These are phyloP conservation scores for Plasmodium vivax DNA, from an alignment of 169 alveolate genomes.

Conservation along the genomic window DNA sequence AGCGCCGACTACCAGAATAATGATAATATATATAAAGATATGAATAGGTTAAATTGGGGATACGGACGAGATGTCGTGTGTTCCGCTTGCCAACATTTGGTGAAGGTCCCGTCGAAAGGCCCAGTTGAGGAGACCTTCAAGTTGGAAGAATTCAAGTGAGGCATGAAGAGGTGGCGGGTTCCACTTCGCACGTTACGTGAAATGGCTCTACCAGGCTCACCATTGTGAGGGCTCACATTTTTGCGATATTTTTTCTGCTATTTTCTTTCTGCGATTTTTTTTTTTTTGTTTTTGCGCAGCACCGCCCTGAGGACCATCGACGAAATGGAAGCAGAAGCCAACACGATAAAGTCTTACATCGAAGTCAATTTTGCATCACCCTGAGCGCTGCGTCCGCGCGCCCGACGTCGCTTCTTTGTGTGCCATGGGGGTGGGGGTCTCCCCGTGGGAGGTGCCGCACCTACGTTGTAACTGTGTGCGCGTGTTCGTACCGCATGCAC, in stretches of 20 bases:
- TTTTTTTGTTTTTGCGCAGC: conserved; percentile 14
- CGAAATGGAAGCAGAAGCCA: conserved; percentile 68
- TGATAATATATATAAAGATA: conserved; percentile 83
- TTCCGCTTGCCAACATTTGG: conserved; percentile 8
- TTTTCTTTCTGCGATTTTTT: not conserved
- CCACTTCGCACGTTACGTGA: not conserved
- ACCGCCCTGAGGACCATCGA: conserved; percentile 48
- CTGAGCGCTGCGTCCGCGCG: not conserved
- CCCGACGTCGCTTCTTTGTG: not conserved
- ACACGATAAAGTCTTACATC: conserved; percentile 39
- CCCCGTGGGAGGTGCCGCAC: not conserved
- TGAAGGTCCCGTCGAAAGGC: conserved; percentile 16
- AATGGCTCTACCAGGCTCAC: not conserved
- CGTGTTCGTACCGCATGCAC: not conserved
- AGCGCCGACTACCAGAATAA: conserved; percentile 79
- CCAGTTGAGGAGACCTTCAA: conserved; percentile 30
- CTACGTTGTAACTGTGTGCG: not conserved
- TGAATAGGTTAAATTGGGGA: conserved; percentile 79
- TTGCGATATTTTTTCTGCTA: not conserved
- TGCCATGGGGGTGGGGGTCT: not conserved
- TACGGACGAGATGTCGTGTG: conserved; percentile 61
- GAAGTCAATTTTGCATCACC: conserved; percentile 8
- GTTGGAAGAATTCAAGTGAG: conserved; percentile 73
- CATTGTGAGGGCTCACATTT: not conserved
- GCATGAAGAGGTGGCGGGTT: not conserved